Conservation (phyloP, 225 moss, liverwort and hornwort species). For the Marchantia paleacea region DNA sequence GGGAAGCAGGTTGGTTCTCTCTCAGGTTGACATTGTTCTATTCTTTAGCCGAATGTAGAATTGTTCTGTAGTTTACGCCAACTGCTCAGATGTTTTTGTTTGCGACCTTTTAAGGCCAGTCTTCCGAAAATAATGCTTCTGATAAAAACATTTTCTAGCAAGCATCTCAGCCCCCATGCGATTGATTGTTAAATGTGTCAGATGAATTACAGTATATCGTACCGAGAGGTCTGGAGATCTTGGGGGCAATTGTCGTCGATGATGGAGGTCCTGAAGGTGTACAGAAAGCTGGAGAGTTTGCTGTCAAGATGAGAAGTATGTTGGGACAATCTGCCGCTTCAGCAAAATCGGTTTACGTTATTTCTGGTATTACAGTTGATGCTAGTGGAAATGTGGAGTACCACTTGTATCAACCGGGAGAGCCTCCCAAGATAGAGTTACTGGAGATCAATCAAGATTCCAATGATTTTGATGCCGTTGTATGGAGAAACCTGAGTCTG, state of each 20-base stretch:
- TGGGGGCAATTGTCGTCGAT: conserved; percentile 38
- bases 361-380: conserved; percentile 22
- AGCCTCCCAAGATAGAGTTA: conserved; percentile 24
- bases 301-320: conserved; percentile 26
- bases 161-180: background rate
- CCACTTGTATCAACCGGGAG: conserved; percentile 26
- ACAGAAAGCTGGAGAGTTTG: conserved; percentile 31
- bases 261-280: conserved; percentile 18
- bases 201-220: conserved; percentile 36
- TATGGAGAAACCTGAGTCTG: conserved; percentile 39
- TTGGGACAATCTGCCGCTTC: conserved; percentile 19
- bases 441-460: conserved; percentile 25
- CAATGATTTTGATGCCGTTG: conserved; percentile 1
- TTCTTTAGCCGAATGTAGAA: too few relatives aligned
- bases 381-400: conserved; percentile 22
- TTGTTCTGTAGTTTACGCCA: too few relatives aligned
- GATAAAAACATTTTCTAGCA: background rate
- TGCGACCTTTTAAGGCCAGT: too few relatives aligned
- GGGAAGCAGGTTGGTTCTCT: conserved; percentile 43
- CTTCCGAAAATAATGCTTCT: too few relatives aligned
- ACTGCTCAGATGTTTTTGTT: too few relatives aligned
- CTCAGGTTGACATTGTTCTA: too few relatives aligned
- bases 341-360: conserved; percentile 20
- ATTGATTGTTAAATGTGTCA: conserved; percentile 7
- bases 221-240: conserved; percentile 44